Percentiles rank a stretch among this genome's conserved stretches.
phyloP scores from a whole-genome alignment of 2,329 filamentous ascomycete genomes.

The Colletotrichum eleusines region DNA sequence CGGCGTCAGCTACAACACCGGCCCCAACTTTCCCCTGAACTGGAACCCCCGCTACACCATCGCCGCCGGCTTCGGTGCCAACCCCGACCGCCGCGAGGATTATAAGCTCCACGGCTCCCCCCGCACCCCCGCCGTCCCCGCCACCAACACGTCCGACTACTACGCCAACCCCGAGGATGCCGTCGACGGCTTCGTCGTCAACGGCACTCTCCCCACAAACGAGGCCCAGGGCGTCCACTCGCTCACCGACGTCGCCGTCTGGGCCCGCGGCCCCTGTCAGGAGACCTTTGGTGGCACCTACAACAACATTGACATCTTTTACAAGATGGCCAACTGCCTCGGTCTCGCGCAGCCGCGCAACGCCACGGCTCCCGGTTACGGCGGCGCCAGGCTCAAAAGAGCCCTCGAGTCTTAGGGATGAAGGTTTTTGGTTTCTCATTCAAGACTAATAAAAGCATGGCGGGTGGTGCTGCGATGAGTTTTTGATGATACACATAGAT shows the following conservation, averaged over 20 bases:
- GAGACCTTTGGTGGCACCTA: slow-evolving; percentile 80
- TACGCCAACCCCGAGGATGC: slow-evolving; percentile 78
- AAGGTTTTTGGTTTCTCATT: background rate
- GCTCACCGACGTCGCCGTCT: slow-evolving; percentile 83
- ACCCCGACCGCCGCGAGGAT: slow-evolving; percentile 82
- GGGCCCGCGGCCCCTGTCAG: slow-evolving; percentile 83
- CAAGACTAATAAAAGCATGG: slow-evolving; percentile 19
- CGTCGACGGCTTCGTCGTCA: slow-evolving; percentile 76
- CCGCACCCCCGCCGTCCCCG: slow-evolving; percentile 65
- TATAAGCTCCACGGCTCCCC: slow-evolving; percentile 78
- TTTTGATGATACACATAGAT: background rate
- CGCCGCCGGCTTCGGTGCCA: slow-evolving; percentile 77
- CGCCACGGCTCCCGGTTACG: slow-evolving; percentile 16
- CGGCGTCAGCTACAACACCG: slow-evolving; percentile 77
- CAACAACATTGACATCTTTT: slow-evolving; percentile 80
- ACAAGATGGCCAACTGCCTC: slow-evolving; percentile 77
- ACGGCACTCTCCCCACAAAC: slow-evolving; percentile 76
- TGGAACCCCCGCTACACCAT: slow-evolving; percentile 89
- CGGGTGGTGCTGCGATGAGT: slow-evolving; percentile 18
- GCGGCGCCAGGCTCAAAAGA: background rate
- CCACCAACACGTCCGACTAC: slow-evolving; percentile 66
- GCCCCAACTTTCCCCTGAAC: slow-evolving; percentile 82
- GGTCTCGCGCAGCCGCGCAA: slow-evolving; percentile 59
- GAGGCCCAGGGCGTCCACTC: slow-evolving; percentile 80
- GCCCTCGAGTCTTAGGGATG: slow-evolving; percentile 12